phyloP scores from a whole-genome alignment of 2,329 filamentous ascomycete species.

The Pseudogymnoascus sp. region DNA sequence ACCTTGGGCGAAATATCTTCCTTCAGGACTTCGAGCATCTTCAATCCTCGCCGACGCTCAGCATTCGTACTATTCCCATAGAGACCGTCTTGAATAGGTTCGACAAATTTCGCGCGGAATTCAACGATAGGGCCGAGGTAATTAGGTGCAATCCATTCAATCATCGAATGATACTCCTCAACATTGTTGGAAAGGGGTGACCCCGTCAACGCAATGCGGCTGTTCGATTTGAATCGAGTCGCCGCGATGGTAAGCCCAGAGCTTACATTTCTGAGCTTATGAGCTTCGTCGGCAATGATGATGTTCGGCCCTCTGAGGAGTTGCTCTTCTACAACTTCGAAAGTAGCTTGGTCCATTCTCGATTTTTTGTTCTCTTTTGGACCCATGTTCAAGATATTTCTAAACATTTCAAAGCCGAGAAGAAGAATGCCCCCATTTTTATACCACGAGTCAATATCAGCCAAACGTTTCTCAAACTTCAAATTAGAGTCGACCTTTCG shows the following conservation, averaged over 20 bases:
- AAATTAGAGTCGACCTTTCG: conserved; percentile 44
- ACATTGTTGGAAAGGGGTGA: conserved; percentile 82
- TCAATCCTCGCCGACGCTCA: conserved; percentile 53
- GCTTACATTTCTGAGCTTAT: conserved; percentile 61
- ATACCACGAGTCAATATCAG: conserved; percentile 51
- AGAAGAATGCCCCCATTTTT: conserved; percentile 62
- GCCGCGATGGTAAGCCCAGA: conserved; percentile 47
- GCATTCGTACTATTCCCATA: conserved; percentile 50
- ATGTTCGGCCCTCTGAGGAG: conserved; percentile 58
- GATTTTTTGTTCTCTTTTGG: conserved; percentile 23
- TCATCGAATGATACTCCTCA: conserved; percentile 76
- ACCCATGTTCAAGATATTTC: conserved; percentile 31
- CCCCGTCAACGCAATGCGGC: conserved; percentile 75
- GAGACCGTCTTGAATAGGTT: conserved; percentile 65
- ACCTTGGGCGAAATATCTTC: conserved; percentile 69
- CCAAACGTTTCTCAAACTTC: conserved; percentile 31
- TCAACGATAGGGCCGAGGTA: conserved; percentile 62
- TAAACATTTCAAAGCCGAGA: conserved; percentile 65
- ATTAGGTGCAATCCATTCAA: conserved; percentile 75
- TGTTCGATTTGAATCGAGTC: conserved; percentile 53
- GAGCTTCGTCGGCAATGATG: conserved; percentile 79
- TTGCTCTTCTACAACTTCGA: conserved; percentile 35
- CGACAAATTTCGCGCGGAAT: conserved; percentile 62
- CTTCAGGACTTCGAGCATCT: conserved; percentile 63
- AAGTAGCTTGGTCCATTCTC: conserved; percentile 21